phyloP scores from a whole-genome alignment of 805 yeast species.

The Kregervanrija delftensis region DNA sequence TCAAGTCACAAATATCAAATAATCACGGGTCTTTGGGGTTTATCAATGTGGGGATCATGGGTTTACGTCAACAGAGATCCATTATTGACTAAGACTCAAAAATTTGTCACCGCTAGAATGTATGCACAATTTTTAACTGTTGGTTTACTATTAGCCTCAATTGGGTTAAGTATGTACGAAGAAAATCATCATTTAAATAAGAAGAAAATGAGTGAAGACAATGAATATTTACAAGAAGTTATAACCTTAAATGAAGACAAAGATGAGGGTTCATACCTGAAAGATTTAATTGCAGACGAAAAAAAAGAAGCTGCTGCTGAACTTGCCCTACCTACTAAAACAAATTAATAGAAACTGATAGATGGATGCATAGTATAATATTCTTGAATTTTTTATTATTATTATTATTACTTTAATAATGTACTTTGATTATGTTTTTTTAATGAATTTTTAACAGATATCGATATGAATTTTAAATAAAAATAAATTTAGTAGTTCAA shows the following conservation, averaged over 20 bases:
- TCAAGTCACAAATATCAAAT: conserved; percentile 57
- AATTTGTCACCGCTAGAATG: conserved; percentile 84
- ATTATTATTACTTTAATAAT: not conserved
- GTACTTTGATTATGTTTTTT: not conserved
- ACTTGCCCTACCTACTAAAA: conserved; percentile 1
- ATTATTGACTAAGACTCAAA: conserved; percentile 68
- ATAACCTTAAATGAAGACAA: conserved; percentile 1
- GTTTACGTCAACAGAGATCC: conserved; percentile 63
- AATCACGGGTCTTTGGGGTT: conserved; percentile 73
- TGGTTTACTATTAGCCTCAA: conserved; percentile 58
- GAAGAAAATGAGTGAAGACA: conserved; percentile 25
- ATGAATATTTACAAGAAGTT: conserved; percentile 42
- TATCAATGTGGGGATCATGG: conserved; percentile 77
- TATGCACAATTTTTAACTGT: conserved; percentile 83
- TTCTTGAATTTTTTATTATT: too few relatives aligned
- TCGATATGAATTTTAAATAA: too few relatives aligned
- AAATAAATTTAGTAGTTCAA: not conserved
- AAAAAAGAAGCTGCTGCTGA: conserved; percentile 1
- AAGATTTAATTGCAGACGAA: conserved; percentile 5
- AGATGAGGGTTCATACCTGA: not conserved
- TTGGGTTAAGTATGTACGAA: conserved; percentile 60
- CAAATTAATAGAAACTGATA: not conserved
- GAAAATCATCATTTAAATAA: conserved; percentile 40
- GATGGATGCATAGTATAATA: too few relatives aligned
- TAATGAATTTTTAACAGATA: not conserved